Percentiles rank a stretch among this genome's conserved stretches.
These are phyloP conservation scores for Ilyonectria destructans DNA, from an alignment of 2,329 filamentous ascomycete genomes.

Conservation along the genomic window DNA sequence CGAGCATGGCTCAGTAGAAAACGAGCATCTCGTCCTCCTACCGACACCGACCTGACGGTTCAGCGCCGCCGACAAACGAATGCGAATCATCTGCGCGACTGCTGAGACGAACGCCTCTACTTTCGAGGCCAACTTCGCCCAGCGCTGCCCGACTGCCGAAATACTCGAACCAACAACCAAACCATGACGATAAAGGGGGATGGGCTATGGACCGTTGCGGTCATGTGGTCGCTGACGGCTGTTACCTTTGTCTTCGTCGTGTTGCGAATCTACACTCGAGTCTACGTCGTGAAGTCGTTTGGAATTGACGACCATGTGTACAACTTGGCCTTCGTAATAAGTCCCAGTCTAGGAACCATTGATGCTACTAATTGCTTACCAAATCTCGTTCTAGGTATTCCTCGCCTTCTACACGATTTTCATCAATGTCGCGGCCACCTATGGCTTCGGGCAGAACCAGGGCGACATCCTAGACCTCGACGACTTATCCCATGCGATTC, in stretches of 20 bases:
- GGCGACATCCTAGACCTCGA: constrained; percentile 39
- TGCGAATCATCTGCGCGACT: too few species aligned
- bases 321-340: constrained; percentile 40
- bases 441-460: constrained; percentile 56
- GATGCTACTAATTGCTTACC: not conserved
- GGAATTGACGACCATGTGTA: constrained; percentile 57
- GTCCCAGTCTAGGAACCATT: not conserved
- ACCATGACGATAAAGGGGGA: constrained; percentile 40
- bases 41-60: too few species aligned
- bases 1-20: too few species aligned
- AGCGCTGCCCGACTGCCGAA: too few species aligned
- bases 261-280: constrained; percentile 57
- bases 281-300: constrained; percentile 48
- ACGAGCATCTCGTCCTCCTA: too few species aligned
- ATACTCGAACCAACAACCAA: not conserved
- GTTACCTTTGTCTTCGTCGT: constrained; percentile 51
- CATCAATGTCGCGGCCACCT: constrained; percentile 48
- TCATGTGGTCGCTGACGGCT: constrained; percentile 50
- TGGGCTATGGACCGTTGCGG: constrained; percentile 40
- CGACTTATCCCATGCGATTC: constrained; percentile 46
- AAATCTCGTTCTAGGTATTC: constrained; percentile 32
- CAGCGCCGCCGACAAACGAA: too few species aligned
- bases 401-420: constrained; percentile 55
- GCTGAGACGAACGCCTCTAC: too few species aligned
- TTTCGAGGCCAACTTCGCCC: too few species aligned